Evolutionary conservation across 148 eudicot species (phyloP).

Genomic region (Limonium bicolor): DNA sequence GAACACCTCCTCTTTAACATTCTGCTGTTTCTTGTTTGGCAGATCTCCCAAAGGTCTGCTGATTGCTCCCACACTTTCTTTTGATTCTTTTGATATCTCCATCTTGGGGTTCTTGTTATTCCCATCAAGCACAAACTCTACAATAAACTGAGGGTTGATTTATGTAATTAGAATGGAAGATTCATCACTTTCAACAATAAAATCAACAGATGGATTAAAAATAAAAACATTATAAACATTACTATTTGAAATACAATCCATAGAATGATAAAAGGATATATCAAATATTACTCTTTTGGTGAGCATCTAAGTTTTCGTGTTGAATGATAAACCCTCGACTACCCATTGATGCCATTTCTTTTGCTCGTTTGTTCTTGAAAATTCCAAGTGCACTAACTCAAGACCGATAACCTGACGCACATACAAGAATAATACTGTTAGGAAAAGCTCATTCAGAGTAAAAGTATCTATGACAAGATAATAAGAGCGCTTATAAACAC

Average conservation of each 20-base stretch:
- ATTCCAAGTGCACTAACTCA: too few relatives aligned
- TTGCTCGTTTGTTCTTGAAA: too few relatives aligned
- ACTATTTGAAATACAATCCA: neutral
- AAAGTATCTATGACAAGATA: too few relatives aligned
- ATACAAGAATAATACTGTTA: too few relatives aligned
- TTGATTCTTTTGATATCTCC: neutral
- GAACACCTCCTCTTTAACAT: neutral
- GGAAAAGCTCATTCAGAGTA: too few relatives aligned
- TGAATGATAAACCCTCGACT: neutral
- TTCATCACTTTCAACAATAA: neutral
- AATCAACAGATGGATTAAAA: neutral
- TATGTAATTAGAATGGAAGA: too few relatives aligned
- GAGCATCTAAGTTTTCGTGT: constrained; percentile 5
- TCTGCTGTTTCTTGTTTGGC: neutral
- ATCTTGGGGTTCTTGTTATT: neutral
- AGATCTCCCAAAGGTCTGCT: constrained; percentile 2
- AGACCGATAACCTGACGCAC: too few relatives aligned
- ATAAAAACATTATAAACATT: neutral
- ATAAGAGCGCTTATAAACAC: too few relatives aligned
- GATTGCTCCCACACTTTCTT: neutral
- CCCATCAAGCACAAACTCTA: constrained; percentile 3
- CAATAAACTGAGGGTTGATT: too few relatives aligned
- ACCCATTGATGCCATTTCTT: neutral
- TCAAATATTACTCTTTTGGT: constrained; percentile 1
- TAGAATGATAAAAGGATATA: neutral